Evolutionary conservation across 345 rosid genomes (phyloP), one percentile per base, ranked within the genome.

Genomic region (Rhizophora mangle): DNA sequence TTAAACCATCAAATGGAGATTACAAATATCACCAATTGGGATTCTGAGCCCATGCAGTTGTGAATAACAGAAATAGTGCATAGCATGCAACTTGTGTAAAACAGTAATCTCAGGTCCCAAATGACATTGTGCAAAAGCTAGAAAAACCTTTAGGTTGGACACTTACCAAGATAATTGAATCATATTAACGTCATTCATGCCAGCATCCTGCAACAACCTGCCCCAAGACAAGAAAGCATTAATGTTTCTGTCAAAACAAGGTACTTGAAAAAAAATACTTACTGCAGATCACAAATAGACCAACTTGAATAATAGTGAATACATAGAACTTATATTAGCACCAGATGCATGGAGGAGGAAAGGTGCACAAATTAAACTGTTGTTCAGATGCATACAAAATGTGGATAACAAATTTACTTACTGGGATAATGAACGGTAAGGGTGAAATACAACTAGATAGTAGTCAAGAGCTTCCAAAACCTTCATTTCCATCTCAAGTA

Each of bases 401-500:
- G 58, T 34, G 52, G 62, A 62, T 51, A 68, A 69, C 55, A 52
- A 47, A 59, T 69, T 55, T 56, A 70, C 88, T 83, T 81, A 94
- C 98, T 83, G 93, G 62, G 92, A 77, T 51, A 94, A 73, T 13
- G 96, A 82, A 30, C 96, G 96, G 72, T 94, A 94, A 31, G 97
- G 98, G 77, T 94, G 98, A 73, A 88, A 94, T 39, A 89, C 96
- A 75, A 94, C 98, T 72, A 94, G 81, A 80, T 94, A 91, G 73
- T 89, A 94, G 79, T 89, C 82, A 69, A 94, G 89, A 36, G 97
- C 98, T 79, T 94, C 98, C 80, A 94, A 79, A 70, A 94, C 79
- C 83, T 91, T 94, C 98, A 94, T 91, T 83, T 94, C 98, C 97
- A 91, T 94, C 82, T 91, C 98, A 61, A 94, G 87, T 56, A 94